These are phyloP conservation scores for Boletus bicolor DNA, from an alignment of 768 basidiomycete genomes.

Conservation along the genomic window DNA sequence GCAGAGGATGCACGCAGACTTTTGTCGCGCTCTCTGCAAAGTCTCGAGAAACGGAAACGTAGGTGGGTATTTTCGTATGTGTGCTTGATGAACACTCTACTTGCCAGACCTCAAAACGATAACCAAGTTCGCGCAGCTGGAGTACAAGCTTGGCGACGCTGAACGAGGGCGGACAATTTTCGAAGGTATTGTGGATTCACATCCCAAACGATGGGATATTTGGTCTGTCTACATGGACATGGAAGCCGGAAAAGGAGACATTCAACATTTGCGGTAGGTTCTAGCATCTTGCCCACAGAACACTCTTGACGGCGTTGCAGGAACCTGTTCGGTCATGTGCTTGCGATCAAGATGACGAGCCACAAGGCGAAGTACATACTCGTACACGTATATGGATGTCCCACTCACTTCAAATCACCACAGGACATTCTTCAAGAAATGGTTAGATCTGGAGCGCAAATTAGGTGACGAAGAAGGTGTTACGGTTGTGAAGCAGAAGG, in stretches of 20 bases:
- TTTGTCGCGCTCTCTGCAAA: conserved; percentile 83
- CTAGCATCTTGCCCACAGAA: background rate
- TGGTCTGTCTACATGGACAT: conserved; percentile 98
- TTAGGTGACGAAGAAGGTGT: conserved; percentile 87
- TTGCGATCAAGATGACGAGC: conserved; percentile 84
- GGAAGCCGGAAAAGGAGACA: conserved; percentile 78
- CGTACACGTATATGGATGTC: background rate
- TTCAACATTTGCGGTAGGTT: conserved; percentile 70
- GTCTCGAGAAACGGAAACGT: conserved; percentile 94
- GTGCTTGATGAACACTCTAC: background rate
- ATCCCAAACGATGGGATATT: conserved; percentile 91
- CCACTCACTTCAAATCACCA: conserved; percentile 14
- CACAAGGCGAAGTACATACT: conserved; percentile 90
- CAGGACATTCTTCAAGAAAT: conserved; percentile 96
- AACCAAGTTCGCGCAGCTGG: conserved; percentile 90
- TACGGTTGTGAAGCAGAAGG: conserved; percentile 78
- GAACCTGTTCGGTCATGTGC: conserved; percentile 81
- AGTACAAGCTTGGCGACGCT: conserved; percentile 90
- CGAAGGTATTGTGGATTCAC: conserved; percentile 93
- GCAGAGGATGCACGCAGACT: conserved; percentile 81
- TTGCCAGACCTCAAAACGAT: conserved; percentile 88
- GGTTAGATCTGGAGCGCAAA: conserved; percentile 83
- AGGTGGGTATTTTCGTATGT: conserved; percentile 30
- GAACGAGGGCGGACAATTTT: conserved; percentile 96
- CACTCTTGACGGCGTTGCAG: conserved; percentile 37